Evolutionary conservation across 768 basidiomycete species (phyloP), one percentile per base, ranked within the genome.

Genomic region (Lactifluus subvellereus): DNA sequence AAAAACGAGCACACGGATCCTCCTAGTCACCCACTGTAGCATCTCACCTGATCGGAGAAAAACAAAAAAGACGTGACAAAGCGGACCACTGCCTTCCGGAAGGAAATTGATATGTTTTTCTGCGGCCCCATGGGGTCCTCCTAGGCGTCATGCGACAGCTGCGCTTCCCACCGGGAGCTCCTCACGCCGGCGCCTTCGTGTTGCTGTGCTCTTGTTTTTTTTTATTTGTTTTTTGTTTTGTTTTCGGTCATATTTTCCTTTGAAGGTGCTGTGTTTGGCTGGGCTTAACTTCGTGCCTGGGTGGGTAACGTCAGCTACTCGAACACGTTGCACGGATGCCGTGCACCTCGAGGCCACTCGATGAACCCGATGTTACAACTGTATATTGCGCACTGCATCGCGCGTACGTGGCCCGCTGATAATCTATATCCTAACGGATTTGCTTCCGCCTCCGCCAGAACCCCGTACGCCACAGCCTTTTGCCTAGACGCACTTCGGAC

Each of bases 311-410:
- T 42, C 57, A 59, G 49, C 52, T 13, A 6, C 6, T 33, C 54
- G 58, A 55, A 56, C 63, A 64, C 54, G 63, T 60, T 64, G 58
- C 42, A 48, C 63, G 47, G 22, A 53, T 60, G 63, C 63, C 48
- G 54, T 64, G 58, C 62, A 38, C 63, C 63, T 60, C 59, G 54
- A 60, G 63, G 59, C 51, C 42, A 18, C 33, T 35, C 13, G 37
- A 30, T 20, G 30, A 10, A 6, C 32, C 57, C 47, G 20, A n/a
- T 53, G 20, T 18, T 22, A 13, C 9, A 45, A 3, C 32, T 13
- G 2, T n/a, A 30, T 6, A 5, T n/a, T 53, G 4, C 27, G 51
- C 59, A 60, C 27, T 14, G 54, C 58, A 50, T 32, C 18, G 5
- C 48, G 45, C 32, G 30, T 50, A 22, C 38, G n/a, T 33, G 52